A percentile compares a stretch with the other conserved stretches of the same genome.
These are phyloP conservation scores for Lactarius hengduanensis DNA, from an alignment of 768 basidiomycete genomes.

Conservation along the genomic window DNA sequence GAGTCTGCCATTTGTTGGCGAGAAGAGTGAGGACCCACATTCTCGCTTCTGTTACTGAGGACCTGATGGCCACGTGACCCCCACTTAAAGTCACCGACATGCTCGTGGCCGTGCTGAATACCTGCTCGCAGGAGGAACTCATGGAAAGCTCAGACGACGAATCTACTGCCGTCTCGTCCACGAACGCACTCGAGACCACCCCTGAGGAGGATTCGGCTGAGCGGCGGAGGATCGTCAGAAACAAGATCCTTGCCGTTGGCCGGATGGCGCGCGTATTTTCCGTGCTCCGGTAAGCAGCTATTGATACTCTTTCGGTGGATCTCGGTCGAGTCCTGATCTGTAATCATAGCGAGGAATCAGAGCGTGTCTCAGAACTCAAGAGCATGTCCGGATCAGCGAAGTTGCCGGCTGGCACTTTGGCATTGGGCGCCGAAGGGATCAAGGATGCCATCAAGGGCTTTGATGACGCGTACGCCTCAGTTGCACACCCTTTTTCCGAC, in stretches of 20 bases:
- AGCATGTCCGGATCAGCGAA: slow-evolving; percentile 75
- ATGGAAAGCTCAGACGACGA: slow-evolving; percentile 66
- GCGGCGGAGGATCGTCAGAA: slow-evolving; percentile 90
- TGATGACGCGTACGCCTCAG: slow-evolving; percentile 82
- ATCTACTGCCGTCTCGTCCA: slow-evolving; percentile 43
- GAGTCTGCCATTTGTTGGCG: slow-evolving; percentile 95
- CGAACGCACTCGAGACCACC: slow-evolving; percentile 15
- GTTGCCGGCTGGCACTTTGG: slow-evolving; percentile 81
- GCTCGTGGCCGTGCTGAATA: slow-evolving; percentile 96
- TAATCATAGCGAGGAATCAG: slow-evolving; percentile 86
- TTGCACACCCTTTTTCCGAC: not conserved
- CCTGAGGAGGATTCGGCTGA: slow-evolving; percentile 55
- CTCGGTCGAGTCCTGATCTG: not conserved
- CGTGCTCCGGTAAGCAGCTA: slow-evolving; percentile 71
- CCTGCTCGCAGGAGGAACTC: slow-evolving; percentile 95
- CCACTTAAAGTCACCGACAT: slow-evolving; percentile 85
- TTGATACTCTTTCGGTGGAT: not conserved
- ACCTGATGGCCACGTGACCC: slow-evolving; percentile 11
- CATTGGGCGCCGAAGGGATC: slow-evolving; percentile 89
- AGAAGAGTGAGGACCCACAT: slow-evolving; percentile 75
- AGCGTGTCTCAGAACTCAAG: slow-evolving; percentile 96
- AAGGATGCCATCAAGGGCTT: slow-evolving; percentile 92
- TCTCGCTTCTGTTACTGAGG: not conserved
- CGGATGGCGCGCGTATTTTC: slow-evolving; percentile 96
- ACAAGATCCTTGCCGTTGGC: slow-evolving; percentile 97